Percentiles rank a stretch among this genome's conserved stretches.
These are phyloP conservation scores for Grigorovia transvaalensis DNA, from an alignment of 805 yeast species.

Conservation along the genomic window DNA sequence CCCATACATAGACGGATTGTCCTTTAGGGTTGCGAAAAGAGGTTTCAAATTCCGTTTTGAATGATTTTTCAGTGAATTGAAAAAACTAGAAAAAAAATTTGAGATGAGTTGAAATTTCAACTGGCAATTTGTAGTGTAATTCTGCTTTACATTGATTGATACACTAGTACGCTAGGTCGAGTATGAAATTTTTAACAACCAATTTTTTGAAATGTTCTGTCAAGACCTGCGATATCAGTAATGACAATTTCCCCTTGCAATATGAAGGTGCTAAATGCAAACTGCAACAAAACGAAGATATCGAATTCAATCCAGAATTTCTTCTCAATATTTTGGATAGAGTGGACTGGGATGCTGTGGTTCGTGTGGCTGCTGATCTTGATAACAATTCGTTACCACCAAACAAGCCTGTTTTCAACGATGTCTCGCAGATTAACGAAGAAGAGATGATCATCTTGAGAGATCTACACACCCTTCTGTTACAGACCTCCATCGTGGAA, in stretches of 20 bases:
- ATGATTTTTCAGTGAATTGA: not conserved
- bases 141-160: too few relatives aligned
- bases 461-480: slow-evolving; percentile 66
- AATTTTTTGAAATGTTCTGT: slow-evolving; percentile 93
- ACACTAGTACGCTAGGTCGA: not conserved
- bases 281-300: slow-evolving; percentile 58
- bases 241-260: slow-evolving; percentile 70
- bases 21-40: too few relatives aligned
- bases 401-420: slow-evolving; percentile 42
- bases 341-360: slow-evolving; percentile 79
- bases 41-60: not conserved
- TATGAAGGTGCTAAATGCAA: slow-evolving; percentile 49
- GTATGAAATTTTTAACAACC: slow-evolving; percentile 85
- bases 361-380: slow-evolving; percentile 64
- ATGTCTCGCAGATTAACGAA: slow-evolving; percentile 31
- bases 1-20: not conserved
- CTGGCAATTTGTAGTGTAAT: not conserved
- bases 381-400: slow-evolving; percentile 56
- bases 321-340: slow-evolving; percentile 65
- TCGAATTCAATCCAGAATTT: slow-evolving; percentile 76
- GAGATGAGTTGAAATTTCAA: not conserved
- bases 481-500: slow-evolving; percentile 79
- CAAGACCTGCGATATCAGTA: slow-evolving; percentile 62
- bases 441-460: slow-evolving; percentile 39
- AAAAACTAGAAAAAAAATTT: too few relatives aligned